A percentile compares a stretch with the other conserved stretches of the same genome.
Evolutionary conservation across 805 yeast genomes (phyloP).

Genomic region (Metschnikowia kunwiensis): DNA sequence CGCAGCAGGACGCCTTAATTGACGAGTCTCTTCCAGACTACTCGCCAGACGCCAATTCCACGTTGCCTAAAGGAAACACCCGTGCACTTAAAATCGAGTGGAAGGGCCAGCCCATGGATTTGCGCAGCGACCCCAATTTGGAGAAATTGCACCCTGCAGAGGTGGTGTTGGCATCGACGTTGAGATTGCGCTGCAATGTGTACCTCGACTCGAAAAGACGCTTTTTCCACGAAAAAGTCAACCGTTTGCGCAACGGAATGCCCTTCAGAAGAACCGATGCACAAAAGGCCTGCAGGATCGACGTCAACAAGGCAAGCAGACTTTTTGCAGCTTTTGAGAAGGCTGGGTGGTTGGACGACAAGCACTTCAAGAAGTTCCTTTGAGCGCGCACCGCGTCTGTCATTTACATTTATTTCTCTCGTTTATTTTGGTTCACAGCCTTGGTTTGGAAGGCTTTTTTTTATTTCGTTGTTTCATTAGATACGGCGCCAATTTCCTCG

Average conservation of each 20-base stretch:
- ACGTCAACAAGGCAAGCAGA: conserved; percentile 93
- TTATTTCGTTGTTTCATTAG: conserved; percentile 8
- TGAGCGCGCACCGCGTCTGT: conserved; percentile 6
- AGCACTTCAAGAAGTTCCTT: conserved; percentile 44
- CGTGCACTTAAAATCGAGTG: conserved; percentile 87
- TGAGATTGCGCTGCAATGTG: conserved; percentile 82
- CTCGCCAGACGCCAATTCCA: conserved; percentile 59
- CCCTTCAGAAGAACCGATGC: conserved; percentile 97
- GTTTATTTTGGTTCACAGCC: conserved; percentile 8
- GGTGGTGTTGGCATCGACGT: conserved; percentile 75
- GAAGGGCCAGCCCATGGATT: conserved; percentile 98
- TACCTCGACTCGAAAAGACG: conserved; percentile 70
- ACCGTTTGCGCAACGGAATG: conserved; percentile 60
- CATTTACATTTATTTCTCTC: conserved; percentile 1
- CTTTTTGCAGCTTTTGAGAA: conserved; percentile 85
- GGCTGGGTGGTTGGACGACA: conserved; percentile 88
- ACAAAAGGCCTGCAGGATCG: conserved; percentile 95
- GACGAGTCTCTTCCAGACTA: conserved; percentile 78
- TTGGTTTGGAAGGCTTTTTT: conserved; percentile 6
- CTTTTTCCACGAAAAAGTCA: conserved; percentile 84
- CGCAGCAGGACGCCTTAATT: conserved; percentile 47
- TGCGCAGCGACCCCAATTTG: conserved; percentile 70
- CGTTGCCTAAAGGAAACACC: conserved; percentile 61
- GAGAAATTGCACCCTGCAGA: conserved; percentile 88
- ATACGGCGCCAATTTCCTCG: no score